phyloP scores from a whole-genome alignment of 371 early-diverging fungal genomes.

The Pancytospora philotis region DNA sequence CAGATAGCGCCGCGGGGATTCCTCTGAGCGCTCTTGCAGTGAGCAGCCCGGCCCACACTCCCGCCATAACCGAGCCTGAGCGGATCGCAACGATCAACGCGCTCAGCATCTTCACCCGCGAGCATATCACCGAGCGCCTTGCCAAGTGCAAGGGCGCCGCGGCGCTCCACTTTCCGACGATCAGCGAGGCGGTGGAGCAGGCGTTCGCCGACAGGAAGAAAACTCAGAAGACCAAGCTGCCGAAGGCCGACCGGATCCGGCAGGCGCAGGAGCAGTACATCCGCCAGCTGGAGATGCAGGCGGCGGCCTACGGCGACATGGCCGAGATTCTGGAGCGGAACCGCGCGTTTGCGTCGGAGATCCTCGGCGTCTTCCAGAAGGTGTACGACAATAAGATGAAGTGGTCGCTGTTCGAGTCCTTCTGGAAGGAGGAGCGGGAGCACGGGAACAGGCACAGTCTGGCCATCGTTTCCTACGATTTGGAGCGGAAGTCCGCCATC shows the following conservation, averaged over 20 bases:
- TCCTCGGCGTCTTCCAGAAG: slow-evolving; percentile 38
- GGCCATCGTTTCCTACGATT: slow-evolving; percentile 49
- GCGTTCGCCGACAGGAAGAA: slow-evolving; percentile 42
- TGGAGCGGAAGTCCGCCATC: slow-evolving; percentile 46
- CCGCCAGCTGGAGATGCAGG: slow-evolving; percentile 35
- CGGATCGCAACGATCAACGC: neutral
- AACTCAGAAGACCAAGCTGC: slow-evolving; percentile 22
- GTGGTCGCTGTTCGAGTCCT: slow-evolving; percentile 56
- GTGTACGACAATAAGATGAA: slow-evolving; percentile 50
- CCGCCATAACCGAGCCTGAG: neutral
- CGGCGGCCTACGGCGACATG: slow-evolving; percentile 8
- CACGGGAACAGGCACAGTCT: slow-evolving; percentile 39
- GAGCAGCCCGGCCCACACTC: neutral
- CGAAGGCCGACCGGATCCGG: slow-evolving; percentile 40
- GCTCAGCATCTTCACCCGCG: neutral
- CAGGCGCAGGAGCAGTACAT: slow-evolving; percentile 50
- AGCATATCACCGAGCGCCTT: neutral
- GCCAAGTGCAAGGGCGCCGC: slow-evolving; percentile 7
- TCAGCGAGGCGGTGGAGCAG: slow-evolving; percentile 42
- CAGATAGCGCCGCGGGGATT: neutral
- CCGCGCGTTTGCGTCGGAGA: slow-evolving; percentile 30
- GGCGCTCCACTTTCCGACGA: slow-evolving; percentile 23
- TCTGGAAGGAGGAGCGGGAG: slow-evolving; percentile 49
- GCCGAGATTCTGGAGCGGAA: slow-evolving; percentile 42
- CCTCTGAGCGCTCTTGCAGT: too few relatives aligned